A percentile compares a stretch with the other conserved stretches of the same genome.
These are phyloP conservation scores for Apiospora rasikravindrae DNA, from an alignment of 2,329 filamentous ascomycete genomes.

Conservation along the genomic window DNA sequence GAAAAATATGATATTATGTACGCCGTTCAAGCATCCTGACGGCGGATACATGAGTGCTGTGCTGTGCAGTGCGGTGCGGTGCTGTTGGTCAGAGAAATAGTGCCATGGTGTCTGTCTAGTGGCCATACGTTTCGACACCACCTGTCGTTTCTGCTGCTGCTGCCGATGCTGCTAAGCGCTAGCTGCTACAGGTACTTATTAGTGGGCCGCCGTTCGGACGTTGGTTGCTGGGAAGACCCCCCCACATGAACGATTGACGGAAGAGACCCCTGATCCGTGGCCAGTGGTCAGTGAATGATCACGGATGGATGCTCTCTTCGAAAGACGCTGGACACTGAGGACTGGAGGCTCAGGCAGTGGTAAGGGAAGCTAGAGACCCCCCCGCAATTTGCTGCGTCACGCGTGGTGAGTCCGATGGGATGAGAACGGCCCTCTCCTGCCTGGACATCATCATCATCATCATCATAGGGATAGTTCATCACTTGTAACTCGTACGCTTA, in stretches of 20 bases:
- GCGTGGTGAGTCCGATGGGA: not conserved
- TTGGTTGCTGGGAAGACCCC: not conserved
- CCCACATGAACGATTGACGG: not conserved
- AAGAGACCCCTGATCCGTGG: conserved; percentile 2
- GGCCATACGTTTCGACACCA: not conserved
- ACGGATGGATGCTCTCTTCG: conserved; percentile 3
- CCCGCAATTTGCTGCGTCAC: not conserved
- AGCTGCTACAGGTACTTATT: conserved; percentile 14
- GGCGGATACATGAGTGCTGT: not conserved
- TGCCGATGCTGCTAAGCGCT: not conserved
- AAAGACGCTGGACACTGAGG: not conserved
- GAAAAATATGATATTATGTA: conserved; percentile 3
- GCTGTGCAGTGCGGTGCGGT: not conserved
- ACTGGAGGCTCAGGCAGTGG: not conserved
- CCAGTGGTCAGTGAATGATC: not conserved
- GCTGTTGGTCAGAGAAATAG: not conserved
- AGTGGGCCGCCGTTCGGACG: conserved; percentile 12
- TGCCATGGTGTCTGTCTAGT: not conserved
- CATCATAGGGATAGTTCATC: not conserved
- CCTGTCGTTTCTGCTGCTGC: not conserved
- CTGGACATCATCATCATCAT: not conserved
- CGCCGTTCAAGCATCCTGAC: not conserved
- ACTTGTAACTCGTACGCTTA: not conserved
- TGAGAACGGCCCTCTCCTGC: not conserved
- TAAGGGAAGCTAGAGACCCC: not conserved